These are phyloP conservation scores for Geotrichum klebahnii DNA, from an alignment of 1,139 yeast genomes.

Conservation along the genomic window DNA sequence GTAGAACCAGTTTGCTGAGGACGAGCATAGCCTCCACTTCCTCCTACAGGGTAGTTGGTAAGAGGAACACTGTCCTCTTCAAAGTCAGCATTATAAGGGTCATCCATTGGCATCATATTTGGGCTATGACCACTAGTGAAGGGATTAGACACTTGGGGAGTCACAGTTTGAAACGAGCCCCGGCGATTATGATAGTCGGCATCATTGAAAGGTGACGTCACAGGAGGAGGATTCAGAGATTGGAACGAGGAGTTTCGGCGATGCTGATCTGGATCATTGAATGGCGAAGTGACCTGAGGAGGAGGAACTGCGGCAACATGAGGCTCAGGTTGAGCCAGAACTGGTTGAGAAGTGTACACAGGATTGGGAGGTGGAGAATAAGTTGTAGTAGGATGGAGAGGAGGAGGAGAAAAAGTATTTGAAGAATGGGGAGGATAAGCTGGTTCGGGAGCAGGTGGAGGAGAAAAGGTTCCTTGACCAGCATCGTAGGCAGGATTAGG, in stretches of 20 bases:
- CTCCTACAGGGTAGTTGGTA: constrained; percentile 17
- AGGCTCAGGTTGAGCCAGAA: constrained; percentile 10
- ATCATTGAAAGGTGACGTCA: constrained; percentile 6
- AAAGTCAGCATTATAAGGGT: constrained; percentile 12
- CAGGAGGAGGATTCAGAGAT: constrained; percentile 6
- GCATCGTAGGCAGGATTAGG: too few relatives aligned
- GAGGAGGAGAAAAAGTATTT: not conserved
- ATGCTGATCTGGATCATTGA: not conserved
- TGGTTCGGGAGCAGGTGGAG: constrained; percentile 3
- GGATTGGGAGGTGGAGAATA: not conserved
- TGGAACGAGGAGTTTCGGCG: not conserved
- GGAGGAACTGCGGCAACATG: constrained; percentile 3
- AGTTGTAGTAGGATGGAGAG: not conserved
- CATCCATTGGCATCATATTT: not conserved
- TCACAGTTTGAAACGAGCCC: not conserved
- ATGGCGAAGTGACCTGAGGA: constrained; percentile 3
- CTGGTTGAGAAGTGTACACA: constrained; percentile 2
- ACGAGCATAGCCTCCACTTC: constrained; percentile 6
- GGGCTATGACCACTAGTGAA: not conserved
- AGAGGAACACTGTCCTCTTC: constrained; percentile 18
- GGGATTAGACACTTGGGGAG: constrained; percentile 1
- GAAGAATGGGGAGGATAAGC: not conserved
- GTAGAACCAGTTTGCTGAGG: not conserved
- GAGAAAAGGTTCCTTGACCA: too few relatives aligned
- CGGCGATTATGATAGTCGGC: not conserved